Evolutionary conservation across 208 protist species (phyloP), one percentile per base, ranked within the genome.

Genomic region (Trypanosoma conorhini): DNA sequence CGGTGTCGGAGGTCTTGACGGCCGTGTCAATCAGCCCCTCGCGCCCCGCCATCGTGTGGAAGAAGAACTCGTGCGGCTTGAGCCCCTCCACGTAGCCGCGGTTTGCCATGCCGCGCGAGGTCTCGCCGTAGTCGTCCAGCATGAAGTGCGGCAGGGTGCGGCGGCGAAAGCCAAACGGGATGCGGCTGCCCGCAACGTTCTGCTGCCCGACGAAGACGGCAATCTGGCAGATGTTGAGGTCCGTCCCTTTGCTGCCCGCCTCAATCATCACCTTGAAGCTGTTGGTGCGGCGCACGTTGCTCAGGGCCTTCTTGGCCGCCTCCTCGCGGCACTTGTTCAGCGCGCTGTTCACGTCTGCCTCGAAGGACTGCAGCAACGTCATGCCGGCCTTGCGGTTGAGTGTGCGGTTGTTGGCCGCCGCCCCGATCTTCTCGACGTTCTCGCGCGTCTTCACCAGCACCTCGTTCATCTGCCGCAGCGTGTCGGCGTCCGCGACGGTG

Each of bases 11-110:
- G 3, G 99, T 99, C 87, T 99, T 99, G 38, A 99, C 98, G 40
- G 99, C 99, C 19, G 99, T 99, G 85, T 99, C 99, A 82, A 99
- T 99, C 2, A 99, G 83, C 77, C 99, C 99, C 80, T 99, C 96
- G 46, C 98, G 81, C 12, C 99, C 99, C 60, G 98, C 99, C 98
- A 99, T 99, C 31, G 99, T 98, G 80, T 99, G 99, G 86, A 99
- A 99, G 90, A 99, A 99, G 72, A 99, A 99, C 86, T 99, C 99
- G 75, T 96, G 85, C 33, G 99, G 99, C 30, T 97, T 99, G 28
- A 99, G 86, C 21, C 99, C 99, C 51, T 93, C 79, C 9, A 99
- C 83, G 85, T 99, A 99, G 9, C 95, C 98, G 76, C 99, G 99
- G 33, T 95, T 94, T 40, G 99, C 98, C 86, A 99, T 99, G 38